Base-by-base conservation (phyloP, 192 early-diverging fungal species). In the Rhizophagus prolifer region DNA sequence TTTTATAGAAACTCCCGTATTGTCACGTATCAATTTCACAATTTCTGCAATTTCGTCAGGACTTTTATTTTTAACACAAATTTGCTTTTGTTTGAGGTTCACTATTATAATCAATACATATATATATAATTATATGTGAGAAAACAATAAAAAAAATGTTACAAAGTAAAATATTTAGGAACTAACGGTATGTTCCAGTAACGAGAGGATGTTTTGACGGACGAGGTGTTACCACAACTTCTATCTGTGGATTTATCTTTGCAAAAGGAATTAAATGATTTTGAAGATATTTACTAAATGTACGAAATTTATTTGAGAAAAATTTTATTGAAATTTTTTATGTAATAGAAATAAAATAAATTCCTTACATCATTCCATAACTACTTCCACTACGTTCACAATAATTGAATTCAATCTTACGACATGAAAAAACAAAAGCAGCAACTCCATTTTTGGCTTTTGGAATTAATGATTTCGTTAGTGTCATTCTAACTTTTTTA, bases 351-450 rank as follows among this genome's bases (percentile, higher is more conserved):
- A 5, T 36, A 70, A 77, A 5, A 54, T 14, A 16, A 44, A 13
- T 59, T 23, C 72, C 79, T 85, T 86, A 88, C 89, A 90, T 85
- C 89, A 93, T 91, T 47, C 91, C 88, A 50, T 86, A 85, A 83
- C 88, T 92, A 81, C 91, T 92, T 70, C 91, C 93, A 69, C 91
- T 88, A 61, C 90, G 90, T 84, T 94, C 93, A 81, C 93, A 93
- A 80, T 94, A 94, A 80, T 92, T 90, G 81, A 94, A 92, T 25
- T 93, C 91, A 23, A 94, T 80, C 63, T 92, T 92, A 41, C 91
- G 88, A 77, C 92, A 93, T 62, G 91, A 91, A 44, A 91, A 87
- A 13, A 93, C 84, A 81, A 91, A 94, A 14, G 88, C 86, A 9
- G 91, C 92, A 30, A 92, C 89, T 9, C 93, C 93, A 75, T 94